Conservation (phyloP, 306 rosid genomes). For the Pterocarpus macrocarpus region DNA sequence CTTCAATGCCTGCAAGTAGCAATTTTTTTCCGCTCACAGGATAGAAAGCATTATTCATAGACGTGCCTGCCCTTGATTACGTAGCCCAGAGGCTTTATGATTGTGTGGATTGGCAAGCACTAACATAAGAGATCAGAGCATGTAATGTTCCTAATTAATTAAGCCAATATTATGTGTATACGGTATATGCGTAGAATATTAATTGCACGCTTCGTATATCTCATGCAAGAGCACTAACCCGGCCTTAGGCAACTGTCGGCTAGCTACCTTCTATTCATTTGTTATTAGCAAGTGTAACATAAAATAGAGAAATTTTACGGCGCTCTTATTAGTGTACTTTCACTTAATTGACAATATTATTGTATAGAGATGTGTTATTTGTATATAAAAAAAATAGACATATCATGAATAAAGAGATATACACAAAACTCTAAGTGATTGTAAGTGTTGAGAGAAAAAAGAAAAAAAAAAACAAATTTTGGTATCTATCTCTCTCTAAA, state of each 20-base stretch:
- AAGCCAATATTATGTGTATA: background rate
- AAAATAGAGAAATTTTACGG: too few relatives aligned
- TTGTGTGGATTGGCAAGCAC: constrained; percentile 1
- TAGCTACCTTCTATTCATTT: too few relatives aligned
- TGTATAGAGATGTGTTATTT: background rate
- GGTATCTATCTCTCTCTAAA: too few relatives aligned
- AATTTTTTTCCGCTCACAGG: background rate
- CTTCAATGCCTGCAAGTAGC: background rate
- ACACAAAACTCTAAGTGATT: too few relatives aligned
- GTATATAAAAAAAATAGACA: too few relatives aligned
- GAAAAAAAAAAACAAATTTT: too few relatives aligned
- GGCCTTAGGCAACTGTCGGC: too few relatives aligned
- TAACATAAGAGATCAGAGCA: background rate
- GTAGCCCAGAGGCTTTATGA: background rate
- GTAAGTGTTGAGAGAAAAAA: too few relatives aligned
- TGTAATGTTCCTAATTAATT: background rate
- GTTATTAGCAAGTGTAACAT: too few relatives aligned
- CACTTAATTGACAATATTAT: background rate
- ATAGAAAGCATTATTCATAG: background rate
- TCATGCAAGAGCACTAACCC: background rate
- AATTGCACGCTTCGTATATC: background rate
- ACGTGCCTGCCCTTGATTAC: constrained; percentile 7
- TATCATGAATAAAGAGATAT: too few relatives aligned
- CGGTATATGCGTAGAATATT: background rate
- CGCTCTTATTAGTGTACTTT: background rate